Percentiles rank a stretch among this genome's conserved stretches.
Conservation (phyloP, 2,329 filamentous ascomycete species). For the Bipolaris bicolor region DNA sequence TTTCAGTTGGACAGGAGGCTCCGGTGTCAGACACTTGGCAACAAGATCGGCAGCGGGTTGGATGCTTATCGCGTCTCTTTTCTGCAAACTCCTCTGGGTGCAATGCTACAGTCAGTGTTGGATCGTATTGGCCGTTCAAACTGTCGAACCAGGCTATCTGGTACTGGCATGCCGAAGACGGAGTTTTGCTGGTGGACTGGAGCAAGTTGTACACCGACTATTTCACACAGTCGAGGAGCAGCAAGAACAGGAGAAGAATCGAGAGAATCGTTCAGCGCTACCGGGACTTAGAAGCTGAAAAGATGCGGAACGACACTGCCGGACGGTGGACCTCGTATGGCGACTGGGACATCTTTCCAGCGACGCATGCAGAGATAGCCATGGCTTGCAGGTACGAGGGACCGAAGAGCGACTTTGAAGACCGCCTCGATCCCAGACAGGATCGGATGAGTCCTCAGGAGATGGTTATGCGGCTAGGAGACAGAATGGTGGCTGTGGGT, state of each 20-base stretch:
- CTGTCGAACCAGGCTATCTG: slow-evolving; percentile 7
- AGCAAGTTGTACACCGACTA: slow-evolving; percentile 14
- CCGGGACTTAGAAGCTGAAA: slow-evolving; percentile 2
- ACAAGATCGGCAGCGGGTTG: background rate
- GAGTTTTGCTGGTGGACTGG: slow-evolving; percentile 17
- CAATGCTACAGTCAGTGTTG: slow-evolving; percentile 12
- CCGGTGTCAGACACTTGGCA: slow-evolving; percentile 8
- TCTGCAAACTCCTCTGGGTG: background rate
- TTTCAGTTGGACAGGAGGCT: slow-evolving; percentile 14
- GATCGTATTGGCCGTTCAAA: slow-evolving; percentile 13
- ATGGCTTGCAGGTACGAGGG: slow-evolving; percentile 10
- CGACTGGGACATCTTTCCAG: slow-evolving; percentile 7
- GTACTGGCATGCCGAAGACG: slow-evolving; percentile 12
- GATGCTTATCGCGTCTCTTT: slow-evolving; percentile 7
- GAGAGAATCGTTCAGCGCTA: background rate
- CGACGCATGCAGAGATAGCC: slow-evolving; percentile 5
- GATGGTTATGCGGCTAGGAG: background rate
- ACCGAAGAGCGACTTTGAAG: background rate
- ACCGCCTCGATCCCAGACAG: background rate
- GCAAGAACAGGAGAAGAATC: slow-evolving; percentile 1
- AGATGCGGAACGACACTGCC: background rate
- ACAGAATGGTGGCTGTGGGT: background rate
- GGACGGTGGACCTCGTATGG: slow-evolving; percentile 5
- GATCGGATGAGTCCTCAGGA: slow-evolving; percentile 4
- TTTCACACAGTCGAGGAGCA: slow-evolving; percentile 6